Conservation (phyloP, 2,329 filamentous ascomycete species). For the Magnaporthiopsis poae region DNA sequence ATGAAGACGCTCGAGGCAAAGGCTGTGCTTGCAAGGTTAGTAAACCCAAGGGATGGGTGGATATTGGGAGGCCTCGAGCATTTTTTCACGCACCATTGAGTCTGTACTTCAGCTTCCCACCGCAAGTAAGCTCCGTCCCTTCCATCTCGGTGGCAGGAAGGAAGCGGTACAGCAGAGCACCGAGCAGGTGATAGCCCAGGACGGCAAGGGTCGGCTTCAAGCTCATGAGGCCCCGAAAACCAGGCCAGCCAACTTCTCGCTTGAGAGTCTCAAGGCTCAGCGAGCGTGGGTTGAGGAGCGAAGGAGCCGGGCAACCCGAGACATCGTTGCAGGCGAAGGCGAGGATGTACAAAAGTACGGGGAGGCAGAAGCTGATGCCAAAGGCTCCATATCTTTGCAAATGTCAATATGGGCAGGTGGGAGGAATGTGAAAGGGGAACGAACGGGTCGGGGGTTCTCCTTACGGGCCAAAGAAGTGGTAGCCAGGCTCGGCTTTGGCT, state of each 20-base stretch:
- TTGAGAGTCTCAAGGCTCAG: conserved; percentile 65
- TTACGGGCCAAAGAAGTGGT: too few relatives aligned
- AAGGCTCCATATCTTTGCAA: conserved; percentile 59
- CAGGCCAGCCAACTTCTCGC: conserved; percentile 71
- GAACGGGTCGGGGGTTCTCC: too few relatives aligned
- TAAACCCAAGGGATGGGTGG: not conserved
- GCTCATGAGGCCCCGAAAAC: not conserved
- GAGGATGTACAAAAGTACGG: conserved; percentile 67
- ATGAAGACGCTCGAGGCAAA: conserved; percentile 67
- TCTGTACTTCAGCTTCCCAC: conserved; percentile 70
- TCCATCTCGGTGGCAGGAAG: conserved; percentile 65
- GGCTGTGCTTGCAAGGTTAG: conserved; percentile 35
- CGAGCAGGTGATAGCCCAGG: conserved; percentile 68
- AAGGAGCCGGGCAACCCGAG: conserved; percentile 80
- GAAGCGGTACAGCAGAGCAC: conserved; percentile 61
- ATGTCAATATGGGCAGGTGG: too few relatives aligned
- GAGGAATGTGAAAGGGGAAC: too few relatives aligned
- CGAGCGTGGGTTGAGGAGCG: conserved; percentile 61
- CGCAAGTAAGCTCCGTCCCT: conserved; percentile 59
- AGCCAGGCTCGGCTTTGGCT: too few relatives aligned
- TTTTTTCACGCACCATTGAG: conserved; percentile 43
- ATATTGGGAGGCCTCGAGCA: not conserved
- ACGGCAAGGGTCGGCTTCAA: conserved; percentile 56
- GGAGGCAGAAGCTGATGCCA: conserved; percentile 69
- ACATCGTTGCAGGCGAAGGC: conserved; percentile 86